Evolutionary conservation across 23 red algal genomes (phyloP), one percentile per base, ranked within the genome.

Genomic region (Agarophyton chilense): DNA sequence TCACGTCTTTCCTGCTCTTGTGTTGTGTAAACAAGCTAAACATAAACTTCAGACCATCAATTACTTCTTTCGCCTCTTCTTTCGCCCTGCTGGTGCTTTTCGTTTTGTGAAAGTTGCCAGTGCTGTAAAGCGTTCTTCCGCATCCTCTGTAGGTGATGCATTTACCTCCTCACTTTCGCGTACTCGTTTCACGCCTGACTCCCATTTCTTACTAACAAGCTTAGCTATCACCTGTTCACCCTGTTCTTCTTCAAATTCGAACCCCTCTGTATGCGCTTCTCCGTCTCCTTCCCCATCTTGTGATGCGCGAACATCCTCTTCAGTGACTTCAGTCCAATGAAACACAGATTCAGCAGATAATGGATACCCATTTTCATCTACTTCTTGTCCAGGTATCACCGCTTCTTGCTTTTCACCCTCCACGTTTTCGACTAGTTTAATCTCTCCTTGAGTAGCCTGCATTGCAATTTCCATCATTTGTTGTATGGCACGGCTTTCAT

Each of bases 401-500:
- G 16, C 25, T 32, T 44, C 60, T 10, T 45, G 16, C 12, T 65
- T 28, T 5, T 24, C 44, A 38, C 44, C 19, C 17, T 65, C 54
- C 19, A 10, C 61, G 11, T 2, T 41, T 82, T 38, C 77, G 26
- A 29, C 35, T 28, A 64, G 12, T 25, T 54, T 44, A 0, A 64
- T 64, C 11, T 58, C 3, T 4, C 57, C 60, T 63, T 60, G 35
- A 10, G 85, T 67, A 8, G 53, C 85, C 19, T 73, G 28, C 57
- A 73, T 56, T 52, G 61, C 76, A 13, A 61, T 45, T 34, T 82
- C 77, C 57, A 82, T 39, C 53, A 82, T 60, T 73, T 91, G 56
- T 33, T 91, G 64, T 18, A 51, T 55, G 12, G 76, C 74, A 21
- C 45, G 56, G 22, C 31, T 91, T 5, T 47, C 35, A 8, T 44